phyloP scores from a whole-genome alignment of 139 green algal genomes.

The Chlorella ohadii region DNA sequence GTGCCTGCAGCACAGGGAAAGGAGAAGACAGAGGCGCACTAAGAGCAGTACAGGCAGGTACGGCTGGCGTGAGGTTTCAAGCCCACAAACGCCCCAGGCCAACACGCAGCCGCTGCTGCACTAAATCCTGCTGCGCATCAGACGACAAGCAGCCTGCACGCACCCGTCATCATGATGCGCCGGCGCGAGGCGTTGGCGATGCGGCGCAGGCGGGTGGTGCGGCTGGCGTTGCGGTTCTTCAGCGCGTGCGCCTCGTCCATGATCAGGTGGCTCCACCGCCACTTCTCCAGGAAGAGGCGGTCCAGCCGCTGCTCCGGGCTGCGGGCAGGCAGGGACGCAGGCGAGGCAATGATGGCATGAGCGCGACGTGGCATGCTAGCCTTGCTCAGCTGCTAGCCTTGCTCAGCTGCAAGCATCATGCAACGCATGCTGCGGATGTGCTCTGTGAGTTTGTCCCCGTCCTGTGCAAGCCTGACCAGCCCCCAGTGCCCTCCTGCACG shows the following conservation, averaged over 20 bases:
- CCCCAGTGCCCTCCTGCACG: too few species aligned
- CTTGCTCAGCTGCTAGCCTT: too few species aligned
- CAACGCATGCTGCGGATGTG: too few species aligned
- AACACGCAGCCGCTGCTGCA: neutral
- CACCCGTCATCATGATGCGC: conserved; percentile 82
- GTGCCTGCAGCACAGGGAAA: conserved; percentile 68
- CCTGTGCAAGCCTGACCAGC: too few species aligned
- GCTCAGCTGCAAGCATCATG: too few species aligned
- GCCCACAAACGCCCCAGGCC: too few species aligned
- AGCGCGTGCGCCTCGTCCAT: conserved; percentile 92
- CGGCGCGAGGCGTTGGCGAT: conserved; percentile 61
- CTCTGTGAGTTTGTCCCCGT: too few species aligned
- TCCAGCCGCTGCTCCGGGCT: conserved; percentile 45
- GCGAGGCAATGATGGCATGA: neutral
- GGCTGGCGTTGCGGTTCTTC: conserved; percentile 80
- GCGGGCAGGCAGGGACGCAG: neutral
- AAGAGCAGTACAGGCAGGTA: too few species aligned
- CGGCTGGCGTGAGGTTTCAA: too few species aligned
- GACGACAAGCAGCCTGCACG: neutral
- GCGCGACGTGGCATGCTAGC: too few species aligned
- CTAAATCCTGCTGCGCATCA: too few species aligned
- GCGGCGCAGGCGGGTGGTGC: conserved; percentile 53
- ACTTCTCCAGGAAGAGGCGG: conserved; percentile 57
- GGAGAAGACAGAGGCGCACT: too few species aligned
- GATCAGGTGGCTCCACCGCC: conserved; percentile 78